phyloP scores from a whole-genome alignment of 31 red algal genomes.

The Asparagopsis taxiformis region DNA sequence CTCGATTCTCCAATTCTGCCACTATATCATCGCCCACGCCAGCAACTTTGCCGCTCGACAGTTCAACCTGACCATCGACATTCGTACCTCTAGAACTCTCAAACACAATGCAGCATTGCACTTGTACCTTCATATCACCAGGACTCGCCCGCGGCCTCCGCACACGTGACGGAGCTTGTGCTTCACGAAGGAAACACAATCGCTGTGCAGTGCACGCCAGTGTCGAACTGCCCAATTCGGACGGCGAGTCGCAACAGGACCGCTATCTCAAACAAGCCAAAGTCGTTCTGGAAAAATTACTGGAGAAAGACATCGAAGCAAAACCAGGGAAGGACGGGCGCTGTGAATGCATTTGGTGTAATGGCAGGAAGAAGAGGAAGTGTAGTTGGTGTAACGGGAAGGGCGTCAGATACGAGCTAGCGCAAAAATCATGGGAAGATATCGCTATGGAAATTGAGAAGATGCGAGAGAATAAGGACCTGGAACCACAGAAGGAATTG shows the following conservation, averaged over 20 bases:
- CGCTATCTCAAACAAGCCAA: background rate
- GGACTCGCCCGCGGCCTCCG: background rate
- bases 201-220: background rate
- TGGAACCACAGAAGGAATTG: constrained; percentile 19
- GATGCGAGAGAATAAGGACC: constrained; percentile 6
- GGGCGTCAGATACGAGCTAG: constrained; percentile 46
- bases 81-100: background rate
- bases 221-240: background rate
- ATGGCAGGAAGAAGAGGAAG: constrained; percentile 46
- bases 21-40: background rate
- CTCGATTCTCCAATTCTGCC: background rate
- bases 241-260: background rate
- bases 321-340: constrained; percentile 11
- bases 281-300: constrained; percentile 21
- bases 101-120: background rate
- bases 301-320: constrained; percentile 4
- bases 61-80: background rate
- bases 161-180: background rate
- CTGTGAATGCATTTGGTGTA: constrained; percentile 69
- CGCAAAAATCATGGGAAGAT: constrained; percentile 48
- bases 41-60: background rate
- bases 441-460: constrained; percentile 56
- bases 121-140: background rate
- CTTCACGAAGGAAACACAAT: background rate
- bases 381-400: constrained; percentile 73